Conservation (phyloP, 1,284 basidiomycete species). For the Boletus hoseneyae region DNA sequence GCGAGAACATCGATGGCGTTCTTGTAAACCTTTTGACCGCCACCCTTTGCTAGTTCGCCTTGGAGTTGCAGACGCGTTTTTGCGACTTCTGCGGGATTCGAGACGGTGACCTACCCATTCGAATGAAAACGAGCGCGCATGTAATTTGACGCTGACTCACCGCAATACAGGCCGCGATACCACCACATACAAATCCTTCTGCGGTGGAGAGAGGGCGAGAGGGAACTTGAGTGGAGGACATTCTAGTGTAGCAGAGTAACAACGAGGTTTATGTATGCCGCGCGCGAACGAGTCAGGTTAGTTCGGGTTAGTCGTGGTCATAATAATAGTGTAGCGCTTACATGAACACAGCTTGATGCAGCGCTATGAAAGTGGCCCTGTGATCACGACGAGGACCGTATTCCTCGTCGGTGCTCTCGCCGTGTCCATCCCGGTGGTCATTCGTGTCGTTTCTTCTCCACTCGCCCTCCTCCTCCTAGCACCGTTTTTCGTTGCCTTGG, state of each 20-base stretch:
- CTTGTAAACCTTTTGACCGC: constrained; percentile 79
- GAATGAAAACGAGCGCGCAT: constrained; percentile 5
- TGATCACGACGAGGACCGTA: constrained; percentile 45
- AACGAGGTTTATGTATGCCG: constrained; percentile 3
- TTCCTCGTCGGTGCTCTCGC: constrained; percentile 53
- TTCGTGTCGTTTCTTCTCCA: constrained; percentile 61
- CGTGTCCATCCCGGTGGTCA: constrained; percentile 48
- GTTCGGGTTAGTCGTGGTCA: background rate
- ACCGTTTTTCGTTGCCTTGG: constrained; percentile 51
- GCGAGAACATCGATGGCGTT: constrained; percentile 83
- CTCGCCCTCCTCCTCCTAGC: constrained; percentile 60
- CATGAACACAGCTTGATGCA: background rate
- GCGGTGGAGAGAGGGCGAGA: constrained; percentile 50
- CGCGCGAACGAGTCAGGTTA: constrained; percentile 4
- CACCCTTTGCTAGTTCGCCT: constrained; percentile 82
- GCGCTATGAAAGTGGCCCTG: constrained; percentile 24
- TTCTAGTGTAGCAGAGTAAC: constrained; percentile 6
- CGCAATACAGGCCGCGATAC: constrained; percentile 83
- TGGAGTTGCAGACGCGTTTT: constrained; percentile 95
- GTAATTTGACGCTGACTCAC: constrained; percentile 37
- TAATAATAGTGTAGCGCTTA: no score
- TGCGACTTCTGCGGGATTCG: constrained; percentile 87
- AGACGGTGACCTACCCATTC: constrained; percentile 65
- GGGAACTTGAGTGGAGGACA: constrained; percentile 19
- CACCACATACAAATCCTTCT: constrained; percentile 85